Conservation (phyloP, 2,329 filamentous ascomycete genomes). For the Colletotrichum phormii region DNA sequence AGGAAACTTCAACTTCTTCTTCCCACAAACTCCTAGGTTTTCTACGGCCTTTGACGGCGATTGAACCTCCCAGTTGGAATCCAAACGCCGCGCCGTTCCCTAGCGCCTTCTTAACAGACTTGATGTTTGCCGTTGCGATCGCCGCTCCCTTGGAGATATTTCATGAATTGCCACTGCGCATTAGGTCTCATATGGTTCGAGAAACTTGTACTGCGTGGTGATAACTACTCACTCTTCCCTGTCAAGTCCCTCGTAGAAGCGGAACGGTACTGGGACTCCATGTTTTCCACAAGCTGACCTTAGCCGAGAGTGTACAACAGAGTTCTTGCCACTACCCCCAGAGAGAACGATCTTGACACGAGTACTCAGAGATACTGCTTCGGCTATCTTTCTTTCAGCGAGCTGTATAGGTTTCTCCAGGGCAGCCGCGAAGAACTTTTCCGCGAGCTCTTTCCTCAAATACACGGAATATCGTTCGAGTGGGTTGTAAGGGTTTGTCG, state of each 20-base stretch:
- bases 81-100: slow-evolving; percentile 17
- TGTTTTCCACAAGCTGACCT: background rate
- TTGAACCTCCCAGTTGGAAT: background rate
- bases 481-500: no score
- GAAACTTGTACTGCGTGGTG: no score
- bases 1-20: background rate
- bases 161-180: background rate
- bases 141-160: background rate
- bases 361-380: background rate
- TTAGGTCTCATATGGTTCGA: no score
- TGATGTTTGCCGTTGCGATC: background rate
- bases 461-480: no score
- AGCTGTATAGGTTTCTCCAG: background rate
- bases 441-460: background rate
- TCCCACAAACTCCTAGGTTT: background rate
- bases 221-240: background rate
- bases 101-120: background rate
- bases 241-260: no score
- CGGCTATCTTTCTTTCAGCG: background rate
- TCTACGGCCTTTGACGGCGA: no score
- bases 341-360: background rate
- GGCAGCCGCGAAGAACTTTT: background rate
- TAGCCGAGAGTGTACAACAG: background rate
- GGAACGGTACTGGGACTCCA: no score
- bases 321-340: background rate